These are phyloP conservation scores for Penicillium taxi DNA, from an alignment of 495 filamentous ascomycete genomes.

Conservation along the genomic window DNA sequence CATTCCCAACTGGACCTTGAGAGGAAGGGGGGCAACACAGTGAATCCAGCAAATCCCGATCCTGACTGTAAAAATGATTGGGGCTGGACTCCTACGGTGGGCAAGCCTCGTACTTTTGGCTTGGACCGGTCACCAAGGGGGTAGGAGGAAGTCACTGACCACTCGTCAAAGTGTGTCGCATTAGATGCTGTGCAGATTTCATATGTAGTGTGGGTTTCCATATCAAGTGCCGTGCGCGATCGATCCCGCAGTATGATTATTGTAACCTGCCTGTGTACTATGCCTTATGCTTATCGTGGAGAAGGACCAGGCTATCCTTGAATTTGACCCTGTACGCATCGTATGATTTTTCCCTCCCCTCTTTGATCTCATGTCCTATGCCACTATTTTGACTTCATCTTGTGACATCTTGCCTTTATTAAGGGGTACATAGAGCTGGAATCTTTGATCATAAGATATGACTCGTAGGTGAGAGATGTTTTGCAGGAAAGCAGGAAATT, in stretches of 20 bases:
- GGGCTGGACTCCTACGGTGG: neutral
- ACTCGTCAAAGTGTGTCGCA: conserved; percentile 2
- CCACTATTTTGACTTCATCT: neutral
- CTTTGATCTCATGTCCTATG: neutral
- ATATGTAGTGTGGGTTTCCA: conserved; percentile 23
- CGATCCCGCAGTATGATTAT: conserved; percentile 14
- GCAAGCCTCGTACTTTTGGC: conserved; percentile 10
- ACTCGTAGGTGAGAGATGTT: too few relatives aligned
- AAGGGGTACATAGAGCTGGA: too few relatives aligned
- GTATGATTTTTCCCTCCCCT: conserved; percentile 1
- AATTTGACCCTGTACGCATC: neutral
- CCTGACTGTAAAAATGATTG: conserved; percentile 7
- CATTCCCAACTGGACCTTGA: conserved; percentile 10
- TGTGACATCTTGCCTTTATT: neutral
- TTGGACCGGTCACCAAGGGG: conserved; percentile 3
- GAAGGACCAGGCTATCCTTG: neutral
- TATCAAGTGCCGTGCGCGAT: conserved; percentile 17
- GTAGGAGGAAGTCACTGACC: conserved; percentile 4
- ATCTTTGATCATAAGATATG: too few relatives aligned
- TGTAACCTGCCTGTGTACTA: conserved; percentile 8
- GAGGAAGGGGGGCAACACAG: neutral
- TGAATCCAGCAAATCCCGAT: conserved; percentile 16
- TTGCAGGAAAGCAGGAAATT: too few relatives aligned
- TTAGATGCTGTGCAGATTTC: conserved; percentile 17
- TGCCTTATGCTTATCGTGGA: conserved; percentile 4